Evolutionary conservation across 768 basidiomycete genomes (phyloP), one percentile per base, ranked within the genome.

Genomic region (Agaricus sinodeliciosus): DNA sequence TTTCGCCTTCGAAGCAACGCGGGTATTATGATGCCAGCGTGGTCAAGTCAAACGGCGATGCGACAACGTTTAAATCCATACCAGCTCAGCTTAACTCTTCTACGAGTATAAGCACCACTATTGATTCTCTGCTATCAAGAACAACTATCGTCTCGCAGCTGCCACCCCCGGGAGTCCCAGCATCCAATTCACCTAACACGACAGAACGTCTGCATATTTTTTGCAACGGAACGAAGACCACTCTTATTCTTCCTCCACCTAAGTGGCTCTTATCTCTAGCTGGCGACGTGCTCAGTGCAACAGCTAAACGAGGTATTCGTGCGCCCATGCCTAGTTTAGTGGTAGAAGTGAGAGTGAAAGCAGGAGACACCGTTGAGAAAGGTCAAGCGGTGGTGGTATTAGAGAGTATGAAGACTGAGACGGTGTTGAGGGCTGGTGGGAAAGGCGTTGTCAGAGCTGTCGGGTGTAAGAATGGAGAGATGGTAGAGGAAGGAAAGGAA

Each of bases 391-490:
- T 92, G 8, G 82, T 93, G 27, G 81, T 94, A 4, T 69, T 95
- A 62, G 94, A 95, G 71, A 95, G 93, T 63, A 97, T 96, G 94
- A 97, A 97, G 80, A 96, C 93, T 58, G 93, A 95, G 70, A 94
- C 88, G 36, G 87, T 91, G 39, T 66, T 96, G 57, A 75, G 91
- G 49, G 82, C 90, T 12, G 77, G 82, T 55, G 72, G 71, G 7
- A 71, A 77, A 35, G 94, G 92, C 3, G 70, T 83, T 4, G 84
- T 95, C 7, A 82, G 74, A 59, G 72, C 77, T 42, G 79, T 95
- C 12, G 80, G 80, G 12, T 94, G 90, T 62, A 77, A 72, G 66
- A 86, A 87, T 61, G 94, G 94, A 2, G 88, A 94, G 67, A 91
- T 94, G 83, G 92, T 95, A 0, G 87, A 90, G 58, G 92, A 95